Evolutionary conservation across 2,329 filamentous ascomycete genomes (phyloP).

Genomic region (Magnaporthiopsis rhizophila): DNA sequence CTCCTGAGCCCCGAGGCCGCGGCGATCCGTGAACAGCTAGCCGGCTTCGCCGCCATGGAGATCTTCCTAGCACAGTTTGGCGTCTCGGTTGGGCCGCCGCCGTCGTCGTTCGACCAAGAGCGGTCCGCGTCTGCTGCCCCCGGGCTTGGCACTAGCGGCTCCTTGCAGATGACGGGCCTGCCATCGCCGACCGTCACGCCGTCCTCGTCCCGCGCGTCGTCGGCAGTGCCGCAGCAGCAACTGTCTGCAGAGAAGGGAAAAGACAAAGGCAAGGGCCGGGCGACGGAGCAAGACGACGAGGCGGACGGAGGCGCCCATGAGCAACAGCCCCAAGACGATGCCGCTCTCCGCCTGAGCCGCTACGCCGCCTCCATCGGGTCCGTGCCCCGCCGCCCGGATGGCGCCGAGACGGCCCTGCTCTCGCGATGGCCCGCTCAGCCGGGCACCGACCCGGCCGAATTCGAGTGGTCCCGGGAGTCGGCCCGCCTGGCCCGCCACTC

Average conservation of each 20-base stretch:
- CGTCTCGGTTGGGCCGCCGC: constrained; percentile 11
- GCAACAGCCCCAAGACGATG: background rate
- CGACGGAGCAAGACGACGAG: background rate
- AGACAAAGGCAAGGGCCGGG: background rate
- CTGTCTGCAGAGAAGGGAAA: background rate
- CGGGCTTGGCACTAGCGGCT: background rate
- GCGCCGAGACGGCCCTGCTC: constrained; percentile 3
- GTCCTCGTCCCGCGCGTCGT: constrained; percentile 3
- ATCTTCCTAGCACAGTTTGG: constrained; percentile 15
- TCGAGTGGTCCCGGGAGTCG: constrained; percentile 3
- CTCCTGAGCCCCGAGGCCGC: background rate
- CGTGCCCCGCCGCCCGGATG: background rate
- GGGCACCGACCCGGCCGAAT: constrained; percentile 3
- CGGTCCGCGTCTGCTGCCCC: no score
- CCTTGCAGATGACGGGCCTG: background rate
- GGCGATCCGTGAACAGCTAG: constrained; percentile 8
- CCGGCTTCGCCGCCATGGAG: constrained; percentile 11
- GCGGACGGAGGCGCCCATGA: background rate
- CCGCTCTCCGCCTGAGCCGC: constrained; percentile 2
- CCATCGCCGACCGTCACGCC: constrained; percentile 3
- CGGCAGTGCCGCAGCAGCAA: background rate
- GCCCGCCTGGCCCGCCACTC: background rate
- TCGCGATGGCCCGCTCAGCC: constrained; percentile 3
- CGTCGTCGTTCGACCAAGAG: background rate
- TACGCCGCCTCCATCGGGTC: constrained; percentile 5